phyloP scores from a whole-genome alignment of 2,329 filamentous ascomycete species.

The Neocucurbitaria cava region DNA sequence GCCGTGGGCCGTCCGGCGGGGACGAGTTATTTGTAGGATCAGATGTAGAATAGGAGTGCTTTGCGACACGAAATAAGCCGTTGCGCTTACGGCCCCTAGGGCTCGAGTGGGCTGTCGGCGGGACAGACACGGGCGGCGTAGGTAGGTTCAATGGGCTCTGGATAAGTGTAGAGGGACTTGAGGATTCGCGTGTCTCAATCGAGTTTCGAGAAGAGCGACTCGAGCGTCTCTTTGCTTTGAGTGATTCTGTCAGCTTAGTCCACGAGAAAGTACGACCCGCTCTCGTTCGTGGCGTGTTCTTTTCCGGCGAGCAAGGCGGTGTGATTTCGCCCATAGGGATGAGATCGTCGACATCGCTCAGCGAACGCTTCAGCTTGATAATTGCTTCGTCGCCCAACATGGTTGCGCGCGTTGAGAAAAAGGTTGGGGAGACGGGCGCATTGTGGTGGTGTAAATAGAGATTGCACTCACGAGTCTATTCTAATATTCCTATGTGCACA shows the following conservation, averaged over 20 bases:
- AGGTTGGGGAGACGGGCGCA: constrained; percentile 3
- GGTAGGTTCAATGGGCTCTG: constrained; percentile 24
- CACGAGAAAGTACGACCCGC: constrained; percentile 34
- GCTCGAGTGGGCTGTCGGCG: constrained; percentile 13
- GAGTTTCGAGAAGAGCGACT: constrained; percentile 21
- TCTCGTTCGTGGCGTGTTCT: constrained; percentile 11
- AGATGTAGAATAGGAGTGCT: constrained; percentile 28
- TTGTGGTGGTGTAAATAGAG: constrained; percentile 10
- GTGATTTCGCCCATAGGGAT: constrained; percentile 20
- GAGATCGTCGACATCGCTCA: constrained; percentile 29
- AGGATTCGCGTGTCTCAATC: constrained; percentile 33
- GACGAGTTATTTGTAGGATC: constrained; percentile 29
- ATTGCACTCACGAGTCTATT: constrained; percentile 30
- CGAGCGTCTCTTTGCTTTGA: constrained; percentile 29
- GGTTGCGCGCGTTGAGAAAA: constrained; percentile 9
- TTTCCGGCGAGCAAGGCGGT: constrained; percentile 17
- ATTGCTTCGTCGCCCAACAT: constrained; percentile 28
- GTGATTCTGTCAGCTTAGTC: constrained; percentile 34
- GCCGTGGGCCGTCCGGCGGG: constrained; percentile 8
- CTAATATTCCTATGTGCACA: constrained; percentile 18
- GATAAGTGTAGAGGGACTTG: constrained; percentile 30
- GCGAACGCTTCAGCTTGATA: constrained; percentile 33
- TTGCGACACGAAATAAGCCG: not conserved
- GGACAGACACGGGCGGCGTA: constrained; percentile 6
- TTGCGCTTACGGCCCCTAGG: constrained; percentile 5